phyloP scores from a whole-genome alignment of 2,329 filamentous ascomycete genomes.

The Arthrobotrys sphaeroides region DNA sequence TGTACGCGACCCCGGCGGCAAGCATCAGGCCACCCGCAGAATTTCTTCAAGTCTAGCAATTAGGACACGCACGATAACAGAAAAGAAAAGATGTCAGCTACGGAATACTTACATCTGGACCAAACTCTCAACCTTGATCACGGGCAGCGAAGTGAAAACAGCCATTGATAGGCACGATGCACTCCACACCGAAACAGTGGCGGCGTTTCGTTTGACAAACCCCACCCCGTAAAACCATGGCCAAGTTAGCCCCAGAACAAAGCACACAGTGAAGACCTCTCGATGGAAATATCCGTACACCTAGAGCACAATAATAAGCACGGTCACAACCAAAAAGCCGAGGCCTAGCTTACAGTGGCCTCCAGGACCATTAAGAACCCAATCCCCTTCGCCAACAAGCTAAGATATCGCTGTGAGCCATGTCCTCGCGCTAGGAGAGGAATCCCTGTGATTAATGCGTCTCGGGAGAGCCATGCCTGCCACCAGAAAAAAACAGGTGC shows the following conservation, averaged over 20 bases:
- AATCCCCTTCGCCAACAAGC: slow-evolving; percentile 72
- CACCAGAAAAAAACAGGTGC: slow-evolving; percentile 98
- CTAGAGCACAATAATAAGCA: slow-evolving; percentile 37
- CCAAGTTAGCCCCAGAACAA: slow-evolving; percentile 79
- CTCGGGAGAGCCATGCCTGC: slow-evolving; percentile 82
- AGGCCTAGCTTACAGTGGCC: slow-evolving; percentile 66
- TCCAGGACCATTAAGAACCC: slow-evolving; percentile 79
- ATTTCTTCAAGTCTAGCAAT: slow-evolving; percentile 69
- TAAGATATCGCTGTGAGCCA: slow-evolving; percentile 59
- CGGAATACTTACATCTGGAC: slow-evolving; percentile 75
- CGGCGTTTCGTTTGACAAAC: slow-evolving; percentile 74
- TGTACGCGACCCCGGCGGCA: slow-evolving; percentile 8
- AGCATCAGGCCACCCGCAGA: slow-evolving; percentile 1
- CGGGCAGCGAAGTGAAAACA: slow-evolving; percentile 85
- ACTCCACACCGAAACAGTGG: slow-evolving; percentile 76
- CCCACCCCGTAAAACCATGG: slow-evolving; percentile 76
- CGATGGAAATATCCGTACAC: slow-evolving; percentile 81
- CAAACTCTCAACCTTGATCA: slow-evolving; percentile 82
- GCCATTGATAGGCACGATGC: slow-evolving; percentile 84
- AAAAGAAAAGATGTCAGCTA: no score
- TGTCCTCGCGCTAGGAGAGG: slow-evolving; percentile 22
- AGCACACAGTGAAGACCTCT: slow-evolving; percentile 84
- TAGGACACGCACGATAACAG: no score
- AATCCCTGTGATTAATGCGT: slow-evolving; percentile 73
- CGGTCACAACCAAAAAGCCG: background rate